These are phyloP conservation scores for Pseudozyma pruni DNA, from an alignment of 1,284 basidiomycete genomes.

Conservation along the genomic window DNA sequence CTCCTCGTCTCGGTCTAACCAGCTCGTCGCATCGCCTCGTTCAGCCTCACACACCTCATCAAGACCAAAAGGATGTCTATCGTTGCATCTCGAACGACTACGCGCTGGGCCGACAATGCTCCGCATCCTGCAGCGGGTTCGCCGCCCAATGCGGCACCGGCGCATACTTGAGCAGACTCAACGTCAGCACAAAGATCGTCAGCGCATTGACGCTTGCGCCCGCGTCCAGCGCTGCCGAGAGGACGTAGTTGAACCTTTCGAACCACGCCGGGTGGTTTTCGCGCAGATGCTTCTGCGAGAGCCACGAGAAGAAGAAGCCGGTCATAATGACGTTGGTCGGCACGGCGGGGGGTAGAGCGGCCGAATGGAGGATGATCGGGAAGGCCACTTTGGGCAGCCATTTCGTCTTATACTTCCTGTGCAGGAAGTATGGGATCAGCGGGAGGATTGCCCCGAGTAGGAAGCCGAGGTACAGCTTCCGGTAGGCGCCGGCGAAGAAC, in stretches of 20 bases:
- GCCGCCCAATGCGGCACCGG: slow-evolving; percentile 53
- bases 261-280: slow-evolving; percentile 64
- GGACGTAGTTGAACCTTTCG: slow-evolving; percentile 62
- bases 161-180: slow-evolving; percentile 58
- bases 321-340: slow-evolving; percentile 71
- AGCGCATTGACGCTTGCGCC: slow-evolving; percentile 69
- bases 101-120: slow-evolving; percentile 33
- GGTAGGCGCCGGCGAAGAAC: slow-evolving; percentile 71
- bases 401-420: slow-evolving; percentile 66
- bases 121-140: slow-evolving; percentile 46
- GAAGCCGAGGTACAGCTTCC: slow-evolving; percentile 69
- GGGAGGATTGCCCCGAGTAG: slow-evolving; percentile 70
- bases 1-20: background rate
- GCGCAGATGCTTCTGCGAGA: slow-evolving; percentile 68
- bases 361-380: slow-evolving; percentile 71
- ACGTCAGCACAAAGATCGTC: slow-evolving; percentile 68
- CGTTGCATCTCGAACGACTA: background rate
- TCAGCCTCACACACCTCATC: background rate
- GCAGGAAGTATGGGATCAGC: slow-evolving; percentile 69
- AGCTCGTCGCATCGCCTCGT: no score
- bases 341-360: slow-evolving; percentile 64
- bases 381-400: slow-evolving; percentile 68
- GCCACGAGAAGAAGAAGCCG: slow-evolving; percentile 68
- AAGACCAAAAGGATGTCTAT: background rate
- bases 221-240: slow-evolving; percentile 70